phyloP scores from a whole-genome alignment of 305 asterid species.

The Fraxinus velutina region DNA sequence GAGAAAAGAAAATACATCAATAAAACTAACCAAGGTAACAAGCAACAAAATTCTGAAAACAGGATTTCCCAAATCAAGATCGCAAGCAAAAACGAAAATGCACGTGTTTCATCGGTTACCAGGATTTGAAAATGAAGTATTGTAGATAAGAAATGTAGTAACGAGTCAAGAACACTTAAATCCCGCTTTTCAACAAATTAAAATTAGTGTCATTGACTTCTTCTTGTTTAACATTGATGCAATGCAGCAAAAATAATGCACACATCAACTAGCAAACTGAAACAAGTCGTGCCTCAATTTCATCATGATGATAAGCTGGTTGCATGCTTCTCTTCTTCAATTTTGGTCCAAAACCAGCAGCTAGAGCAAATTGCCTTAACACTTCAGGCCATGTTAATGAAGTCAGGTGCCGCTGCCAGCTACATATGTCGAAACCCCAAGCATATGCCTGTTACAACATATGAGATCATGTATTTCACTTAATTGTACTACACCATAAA shows the following conservation, averaged over 20 bases:
- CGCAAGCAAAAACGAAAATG: background rate
- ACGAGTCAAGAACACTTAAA: background rate
- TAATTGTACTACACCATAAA: slow-evolving; percentile 16
- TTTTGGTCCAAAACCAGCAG: slow-evolving; percentile 91
- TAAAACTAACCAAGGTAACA: background rate
- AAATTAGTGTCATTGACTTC: background rate
- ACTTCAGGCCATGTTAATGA: slow-evolving; percentile 96
- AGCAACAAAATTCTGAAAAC: background rate
- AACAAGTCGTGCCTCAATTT: slow-evolving; percentile 57
- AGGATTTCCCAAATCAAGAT: background rate
- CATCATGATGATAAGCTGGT: slow-evolving; percentile 42
- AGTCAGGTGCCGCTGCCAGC: slow-evolving; percentile 75
- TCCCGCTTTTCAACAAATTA: background rate
- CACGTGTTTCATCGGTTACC: background rate
- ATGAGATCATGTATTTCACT: slow-evolving; percentile 23
- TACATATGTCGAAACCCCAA: slow-evolving; percentile 91
- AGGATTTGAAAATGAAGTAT: background rate
- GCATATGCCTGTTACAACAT: slow-evolving; percentile 62
- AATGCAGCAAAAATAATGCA: slow-evolving; percentile 6
- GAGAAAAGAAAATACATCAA: background rate
- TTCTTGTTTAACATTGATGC: background rate
- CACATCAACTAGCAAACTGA: slow-evolving; percentile 21
- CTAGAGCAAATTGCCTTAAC: slow-evolving; percentile 81
- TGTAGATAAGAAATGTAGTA: background rate
- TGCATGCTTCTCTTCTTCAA: slow-evolving; percentile 48